phyloP scores from a whole-genome alignment of 305 asterid species.

The Vinca major region DNA sequence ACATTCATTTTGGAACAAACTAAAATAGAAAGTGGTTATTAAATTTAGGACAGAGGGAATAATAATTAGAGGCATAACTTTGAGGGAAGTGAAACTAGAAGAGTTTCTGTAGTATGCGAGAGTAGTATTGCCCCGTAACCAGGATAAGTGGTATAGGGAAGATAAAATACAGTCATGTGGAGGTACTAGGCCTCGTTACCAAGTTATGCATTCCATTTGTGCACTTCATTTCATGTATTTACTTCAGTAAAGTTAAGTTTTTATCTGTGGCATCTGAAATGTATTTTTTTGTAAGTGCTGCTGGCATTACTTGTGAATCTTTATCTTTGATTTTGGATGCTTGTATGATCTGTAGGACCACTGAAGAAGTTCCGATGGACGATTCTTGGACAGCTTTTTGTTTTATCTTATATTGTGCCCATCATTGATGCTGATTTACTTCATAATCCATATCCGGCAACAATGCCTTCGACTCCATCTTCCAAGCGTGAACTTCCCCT shows the following conservation, averaged over 20 bases:
- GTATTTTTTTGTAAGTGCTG: background rate
- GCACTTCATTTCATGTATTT: too few species aligned
- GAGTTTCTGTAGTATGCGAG: background rate
- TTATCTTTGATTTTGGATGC: constrained; percentile 16
- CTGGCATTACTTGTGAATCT: constrained; percentile 6
- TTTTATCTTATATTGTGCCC: constrained; percentile 35
- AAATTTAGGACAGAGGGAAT: too few species aligned
- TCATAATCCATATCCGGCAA: constrained; percentile 29
- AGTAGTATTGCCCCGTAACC: background rate
- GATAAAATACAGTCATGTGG: background rate
- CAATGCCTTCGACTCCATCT: constrained; percentile 25
- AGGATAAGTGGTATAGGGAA: too few species aligned
- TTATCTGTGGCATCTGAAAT: too few species aligned
- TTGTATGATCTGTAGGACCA: constrained; percentile 39
- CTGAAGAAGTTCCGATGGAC: constrained; percentile 33
- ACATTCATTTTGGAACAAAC: too few species aligned
- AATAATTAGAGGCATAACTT: background rate
- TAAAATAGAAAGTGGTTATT: too few species aligned
- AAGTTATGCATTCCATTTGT: background rate
- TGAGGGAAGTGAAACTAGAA: background rate
- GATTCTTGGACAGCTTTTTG: constrained; percentile 36
- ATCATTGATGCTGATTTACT: constrained; percentile 33
- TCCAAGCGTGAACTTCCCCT: constrained; percentile 34
- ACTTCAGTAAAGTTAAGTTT: background rate
- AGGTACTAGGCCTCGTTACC: background rate